A percentile compares a stretch with the other conserved stretches of the same genome.
phyloP scores from a whole-genome alignment of 257 asterid species.

The Nicotiana sylvestris region DNA sequence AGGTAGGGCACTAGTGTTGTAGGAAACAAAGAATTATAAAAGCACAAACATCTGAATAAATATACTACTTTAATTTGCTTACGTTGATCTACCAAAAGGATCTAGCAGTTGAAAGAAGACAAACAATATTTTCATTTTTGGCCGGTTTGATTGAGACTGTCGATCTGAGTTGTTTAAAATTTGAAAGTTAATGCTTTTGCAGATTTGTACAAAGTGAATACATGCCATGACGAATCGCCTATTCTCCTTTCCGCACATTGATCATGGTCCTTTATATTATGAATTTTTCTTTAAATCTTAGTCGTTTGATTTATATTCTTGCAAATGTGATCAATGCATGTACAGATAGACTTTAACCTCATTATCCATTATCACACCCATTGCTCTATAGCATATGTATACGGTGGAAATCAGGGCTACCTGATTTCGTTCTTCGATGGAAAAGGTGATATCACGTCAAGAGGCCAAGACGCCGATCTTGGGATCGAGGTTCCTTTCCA shows the following conservation, averaged over 20 bases:
- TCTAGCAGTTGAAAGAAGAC: neutral
- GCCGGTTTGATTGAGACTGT: neutral
- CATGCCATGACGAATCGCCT: too few relatives aligned
- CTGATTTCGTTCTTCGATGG: too few relatives aligned
- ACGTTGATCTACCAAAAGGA: neutral
- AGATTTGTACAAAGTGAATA: neutral
- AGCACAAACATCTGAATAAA: neutral
- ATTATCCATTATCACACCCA: too few relatives aligned
- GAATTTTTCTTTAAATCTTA: too few relatives aligned
- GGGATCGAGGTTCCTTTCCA: too few relatives aligned
- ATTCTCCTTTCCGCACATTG: neutral
- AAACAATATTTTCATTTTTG: neutral
- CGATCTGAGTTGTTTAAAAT: neutral
- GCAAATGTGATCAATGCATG: too few relatives aligned
- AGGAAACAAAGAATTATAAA: neutral
- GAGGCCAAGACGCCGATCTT: too few relatives aligned
- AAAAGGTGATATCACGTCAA: too few relatives aligned
- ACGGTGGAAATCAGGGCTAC: too few relatives aligned
- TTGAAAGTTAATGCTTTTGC: neutral
- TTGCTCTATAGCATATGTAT: too few relatives aligned
- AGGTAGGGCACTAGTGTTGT: neutral
- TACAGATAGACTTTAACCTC: too few relatives aligned
- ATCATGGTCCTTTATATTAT: neutral
- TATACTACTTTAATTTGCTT: neutral
- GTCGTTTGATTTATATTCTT: too few relatives aligned